Percentiles rank a stretch among this genome's conserved stretches.
phyloP scores from a whole-genome alignment of 2,329 filamentous ascomycete species.

The Apiospora phragmitis region DNA sequence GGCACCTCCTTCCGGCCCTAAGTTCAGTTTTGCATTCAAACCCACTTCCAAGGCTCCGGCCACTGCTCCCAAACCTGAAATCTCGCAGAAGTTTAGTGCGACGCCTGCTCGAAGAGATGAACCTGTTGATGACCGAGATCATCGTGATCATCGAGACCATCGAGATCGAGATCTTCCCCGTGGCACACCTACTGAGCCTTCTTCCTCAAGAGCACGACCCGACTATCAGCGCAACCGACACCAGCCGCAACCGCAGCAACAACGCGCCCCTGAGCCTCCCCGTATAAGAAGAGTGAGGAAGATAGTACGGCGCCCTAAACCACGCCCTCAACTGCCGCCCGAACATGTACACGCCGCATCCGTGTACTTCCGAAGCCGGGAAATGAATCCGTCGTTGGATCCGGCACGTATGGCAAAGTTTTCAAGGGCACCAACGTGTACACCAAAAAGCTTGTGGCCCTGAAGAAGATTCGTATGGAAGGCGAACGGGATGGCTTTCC shows the following conservation, averaged over 20 bases:
- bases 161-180: slow-evolving; percentile 29
- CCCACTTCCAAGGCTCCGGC: slow-evolving; percentile 61
- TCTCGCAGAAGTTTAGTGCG: slow-evolving; percentile 69
- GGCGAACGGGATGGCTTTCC: slow-evolving; percentile 89
- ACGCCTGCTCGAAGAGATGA: slow-evolving; percentile 51
- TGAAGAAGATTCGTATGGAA: slow-evolving; percentile 93
- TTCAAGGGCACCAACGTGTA: slow-evolving; percentile 96
- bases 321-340: slow-evolving; percentile 71
- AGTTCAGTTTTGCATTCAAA: slow-evolving; percentile 95
- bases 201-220: slow-evolving; percentile 30
- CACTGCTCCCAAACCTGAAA: slow-evolving; percentile 62
- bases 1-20: slow-evolving; percentile 51
- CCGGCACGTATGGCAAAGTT: slow-evolving; percentile 93
- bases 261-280: slow-evolving; percentile 36
- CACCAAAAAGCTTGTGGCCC: slow-evolving; percentile 76
- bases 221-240: slow-evolving; percentile 29
- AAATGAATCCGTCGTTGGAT: slow-evolving; percentile 96
- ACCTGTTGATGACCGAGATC: slow-evolving; percentile 36
- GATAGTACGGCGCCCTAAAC: slow-evolving; percentile 69
- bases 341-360: slow-evolving; percentile 81
- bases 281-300: slow-evolving; percentile 65
- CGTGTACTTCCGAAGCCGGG: slow-evolving; percentile 90
- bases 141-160: slow-evolving; percentile 23
- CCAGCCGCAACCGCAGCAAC: slow-evolving; percentile 14
- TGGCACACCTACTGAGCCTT: slow-evolving; percentile 32